Conservation (phyloP, 345 rosid species). For the Punica granatum region DNA sequence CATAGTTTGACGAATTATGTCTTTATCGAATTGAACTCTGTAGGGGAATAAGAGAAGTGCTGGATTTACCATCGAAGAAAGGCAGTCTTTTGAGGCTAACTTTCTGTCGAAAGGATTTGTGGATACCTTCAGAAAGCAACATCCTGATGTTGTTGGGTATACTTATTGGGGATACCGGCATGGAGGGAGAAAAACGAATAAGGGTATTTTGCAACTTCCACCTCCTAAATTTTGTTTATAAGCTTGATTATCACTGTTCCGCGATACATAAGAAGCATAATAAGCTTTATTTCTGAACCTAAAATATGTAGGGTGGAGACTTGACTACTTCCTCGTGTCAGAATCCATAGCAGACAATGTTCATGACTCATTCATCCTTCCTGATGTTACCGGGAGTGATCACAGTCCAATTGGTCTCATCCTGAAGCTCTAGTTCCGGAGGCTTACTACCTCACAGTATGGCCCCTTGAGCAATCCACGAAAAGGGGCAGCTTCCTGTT, state of each 20-base stretch:
- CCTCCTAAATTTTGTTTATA: not conserved
- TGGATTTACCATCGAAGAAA: conserved; percentile 83
- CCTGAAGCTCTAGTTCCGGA: conserved; percentile 45
- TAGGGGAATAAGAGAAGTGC: conserved; percentile 96
- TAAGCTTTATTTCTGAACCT: not conserved
- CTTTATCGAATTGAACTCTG: not conserved
- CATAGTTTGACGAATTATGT: not conserved
- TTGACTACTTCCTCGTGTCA: conserved; percentile 91
- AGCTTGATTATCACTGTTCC: not conserved
- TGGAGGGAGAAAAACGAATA: conserved; percentile 75
- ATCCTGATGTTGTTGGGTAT: conserved; percentile 80
- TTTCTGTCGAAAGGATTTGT: conserved; percentile 74
- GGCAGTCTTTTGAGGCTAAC: conserved; percentile 64
- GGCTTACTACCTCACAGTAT: not conserved
- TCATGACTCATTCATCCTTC: conserved; percentile 83
- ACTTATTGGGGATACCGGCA: conserved; percentile 94
- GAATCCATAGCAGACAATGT: conserved; percentile 64
- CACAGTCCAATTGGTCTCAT: conserved; percentile 82
- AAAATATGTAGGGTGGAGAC: conserved; percentile 77
- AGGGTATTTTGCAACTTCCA: conserved; percentile 32
- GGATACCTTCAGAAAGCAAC: conserved; percentile 87
- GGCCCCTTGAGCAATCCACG: not conserved
- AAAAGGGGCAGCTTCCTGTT: not conserved
- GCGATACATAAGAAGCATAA: not conserved
- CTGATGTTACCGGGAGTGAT: conserved; percentile 83